A percentile compares a stretch with the other conserved stretches of the same genome.
Conservation (phyloP, 2,329 filamentous ascomycete species). For the Trichoderma atrobrunneum region DNA sequence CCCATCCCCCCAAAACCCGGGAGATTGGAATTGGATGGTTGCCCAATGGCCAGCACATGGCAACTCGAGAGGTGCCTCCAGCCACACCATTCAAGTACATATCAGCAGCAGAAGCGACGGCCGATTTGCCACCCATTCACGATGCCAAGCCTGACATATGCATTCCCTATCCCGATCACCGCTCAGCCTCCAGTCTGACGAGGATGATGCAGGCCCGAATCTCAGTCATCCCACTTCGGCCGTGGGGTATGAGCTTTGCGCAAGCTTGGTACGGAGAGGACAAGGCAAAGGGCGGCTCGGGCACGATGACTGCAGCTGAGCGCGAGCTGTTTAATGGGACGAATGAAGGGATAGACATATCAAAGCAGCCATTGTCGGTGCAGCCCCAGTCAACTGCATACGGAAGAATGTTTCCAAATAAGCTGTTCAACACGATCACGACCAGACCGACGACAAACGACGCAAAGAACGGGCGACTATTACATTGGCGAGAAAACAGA, state of each 20-base stretch:
- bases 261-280: constrained; percentile 42
- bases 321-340: constrained; percentile 37
- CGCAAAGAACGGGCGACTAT: constrained; percentile 48
- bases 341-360: not conserved
- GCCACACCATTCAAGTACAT: constrained; percentile 60
- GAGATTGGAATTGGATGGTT: constrained; percentile 51
- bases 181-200: constrained; percentile 45
- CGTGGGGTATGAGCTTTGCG: constrained; percentile 52
- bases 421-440: constrained; percentile 61
- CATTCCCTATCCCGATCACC: constrained; percentile 66
- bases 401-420: constrained; percentile 49
- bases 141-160: constrained; percentile 63
- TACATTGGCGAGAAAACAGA: constrained; percentile 68
- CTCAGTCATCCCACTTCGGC: constrained; percentile 56
- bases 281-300: constrained; percentile 26
- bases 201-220: constrained; percentile 45
- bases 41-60: constrained; percentile 60
- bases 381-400: constrained; percentile 47
- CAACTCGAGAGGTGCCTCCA: constrained; percentile 40
- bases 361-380: constrained; percentile 24
- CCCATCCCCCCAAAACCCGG: constrained; percentile 44
- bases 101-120: constrained; percentile 51
- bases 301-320: constrained; percentile 39
- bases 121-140: constrained; percentile 60
- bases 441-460: constrained; percentile 54